phyloP scores from a whole-genome alignment of 2,329 filamentous ascomycete species.

The Fusarium pininemorale region DNA sequence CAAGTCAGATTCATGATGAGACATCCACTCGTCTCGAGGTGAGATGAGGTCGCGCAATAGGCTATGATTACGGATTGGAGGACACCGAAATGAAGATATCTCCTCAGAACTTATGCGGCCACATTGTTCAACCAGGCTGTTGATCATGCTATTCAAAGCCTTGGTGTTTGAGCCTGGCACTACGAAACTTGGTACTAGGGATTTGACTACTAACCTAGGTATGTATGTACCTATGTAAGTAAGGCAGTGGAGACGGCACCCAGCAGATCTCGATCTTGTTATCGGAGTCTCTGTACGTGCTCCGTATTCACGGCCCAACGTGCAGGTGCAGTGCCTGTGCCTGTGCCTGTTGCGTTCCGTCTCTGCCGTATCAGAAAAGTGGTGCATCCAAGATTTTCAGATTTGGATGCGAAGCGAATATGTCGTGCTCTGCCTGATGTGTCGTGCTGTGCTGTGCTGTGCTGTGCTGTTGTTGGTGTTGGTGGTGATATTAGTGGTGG shows the following conservation, averaged over 20 bases:
- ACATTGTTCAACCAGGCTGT: not conserved
- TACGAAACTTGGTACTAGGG: slow-evolving; percentile 7
- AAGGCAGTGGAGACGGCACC: slow-evolving; percentile 16
- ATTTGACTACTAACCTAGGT: not conserved
- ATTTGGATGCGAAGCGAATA: slow-evolving; percentile 13
- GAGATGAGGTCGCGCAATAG: slow-evolving; percentile 10
- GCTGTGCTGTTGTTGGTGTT: not conserved
- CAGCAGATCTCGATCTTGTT: slow-evolving; percentile 33
- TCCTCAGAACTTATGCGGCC: slow-evolving; percentile 15
- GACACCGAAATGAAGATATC: not conserved
- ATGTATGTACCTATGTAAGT: not conserved
- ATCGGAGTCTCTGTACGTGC: not conserved
- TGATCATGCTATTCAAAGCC: slow-evolving; percentile 24
- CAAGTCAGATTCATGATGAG: not conserved
- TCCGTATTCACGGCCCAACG: not conserved
- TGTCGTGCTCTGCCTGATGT: not conserved
- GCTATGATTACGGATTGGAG: not conserved
- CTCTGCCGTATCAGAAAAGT: slow-evolving; percentile 4
- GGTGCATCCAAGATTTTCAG: slow-evolving; percentile 4
- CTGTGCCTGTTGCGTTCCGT: not conserved
- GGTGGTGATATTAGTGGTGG: not conserved
- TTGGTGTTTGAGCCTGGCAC: not conserved
- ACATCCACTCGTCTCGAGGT: slow-evolving; percentile 19
- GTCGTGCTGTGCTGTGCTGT: not conserved
- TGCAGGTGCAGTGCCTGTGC: not conserved